Evolutionary conservation across 2,329 filamentous ascomycete genomes (phyloP), one percentile per base, ranked within the genome.

Genomic region (Colletotrichum gigasporum): DNA sequence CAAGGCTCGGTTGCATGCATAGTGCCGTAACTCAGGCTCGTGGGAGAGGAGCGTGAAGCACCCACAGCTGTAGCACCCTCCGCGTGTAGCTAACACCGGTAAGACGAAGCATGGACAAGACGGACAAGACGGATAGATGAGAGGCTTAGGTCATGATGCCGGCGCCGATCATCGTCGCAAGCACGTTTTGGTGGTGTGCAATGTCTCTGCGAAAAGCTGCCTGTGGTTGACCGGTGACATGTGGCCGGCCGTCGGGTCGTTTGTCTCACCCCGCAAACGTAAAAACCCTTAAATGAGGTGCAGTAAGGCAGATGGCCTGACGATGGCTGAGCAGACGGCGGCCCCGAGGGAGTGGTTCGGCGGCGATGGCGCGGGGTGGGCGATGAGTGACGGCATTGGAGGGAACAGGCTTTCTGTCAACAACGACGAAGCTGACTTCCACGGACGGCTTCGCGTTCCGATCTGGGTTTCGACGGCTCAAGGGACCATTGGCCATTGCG

Each of bases 11-110:
- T 42, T 55, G 48, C 50, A 65, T 62, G 56, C 62, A 18, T 50
- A 48, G 50, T 65, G 50, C 62, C 50, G 62, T 55, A 51, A 55
- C 50, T 50, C 48, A 65, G 55, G 62, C 56, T 62, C 62, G 55
- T 37, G 56, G 44, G 14, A 41, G 44, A 41, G 22, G 7, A 41
- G 18, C 50, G 30, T 30, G n/a, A n/a, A n/a, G n/a, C n/a, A n/a
- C n/a, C n/a, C n/a, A n/a, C n/a, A n/a, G n/a, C n/a, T n/a, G n/a
- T n/a, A n/a, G n/a, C n/a, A n/a, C n/a, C n/a, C n/a, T n/a, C n/a
- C n/a, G 28, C 42, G 48, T 50, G 62, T 48, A 62, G 42, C 26
- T 44, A 20, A 35, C 34, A 2, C 5, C n/a, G 20, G 41, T 16
- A 20, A 18, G 28, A 54, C 30, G 24, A 45, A 28, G 44, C 12